A percentile compares a stretch with the other conserved stretches of the same genome.
Evolutionary conservation across 2,329 filamentous ascomycete species (phyloP).

Genomic region (Penicillium verrucosum): DNA sequence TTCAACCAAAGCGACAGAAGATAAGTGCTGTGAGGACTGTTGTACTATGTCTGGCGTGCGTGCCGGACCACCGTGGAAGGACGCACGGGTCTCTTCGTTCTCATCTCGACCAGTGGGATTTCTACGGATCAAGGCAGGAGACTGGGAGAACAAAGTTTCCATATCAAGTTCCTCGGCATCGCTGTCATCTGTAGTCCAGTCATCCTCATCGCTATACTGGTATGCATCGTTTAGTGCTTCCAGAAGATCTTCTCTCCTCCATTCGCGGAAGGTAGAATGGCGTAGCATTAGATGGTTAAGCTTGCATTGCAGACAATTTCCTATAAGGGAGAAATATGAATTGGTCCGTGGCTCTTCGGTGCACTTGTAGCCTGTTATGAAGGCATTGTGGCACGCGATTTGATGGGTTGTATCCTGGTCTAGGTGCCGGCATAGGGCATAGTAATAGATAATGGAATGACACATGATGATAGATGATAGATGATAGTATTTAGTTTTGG

Average conservation of each 20-base stretch:
- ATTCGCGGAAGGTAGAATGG: not conserved
- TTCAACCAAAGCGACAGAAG: not conserved
- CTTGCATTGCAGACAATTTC: conserved; percentile 11
- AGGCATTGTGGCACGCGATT: conserved; percentile 18
- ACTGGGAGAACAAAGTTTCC: not conserved
- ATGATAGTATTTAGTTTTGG: not conserved
- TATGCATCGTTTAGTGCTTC: not conserved
- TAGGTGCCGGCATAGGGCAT: conserved; percentile 23
- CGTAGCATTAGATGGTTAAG: not conserved
- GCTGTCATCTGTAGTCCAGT: not conserved
- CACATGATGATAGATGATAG: conserved; percentile 19
- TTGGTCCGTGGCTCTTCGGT: not conserved
- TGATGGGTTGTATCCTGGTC: conserved; percentile 4
- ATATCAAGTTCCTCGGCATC: not conserved
- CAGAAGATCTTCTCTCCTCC: not conserved
- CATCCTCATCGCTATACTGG: not conserved
- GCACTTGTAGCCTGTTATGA: conserved; percentile 18
- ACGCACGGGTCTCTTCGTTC: not conserved
- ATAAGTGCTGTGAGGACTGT: not conserved
- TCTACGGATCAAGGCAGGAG: not conserved
- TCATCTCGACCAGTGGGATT: not conserved
- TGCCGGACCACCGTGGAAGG: not conserved
- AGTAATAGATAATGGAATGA: conserved; percentile 23
- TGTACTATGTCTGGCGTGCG: not conserved
- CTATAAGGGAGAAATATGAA: conserved; percentile 13